Evolutionary conservation across 331 rosid genomes (phyloP).

Genomic region (Quercus tomentella): DNA sequence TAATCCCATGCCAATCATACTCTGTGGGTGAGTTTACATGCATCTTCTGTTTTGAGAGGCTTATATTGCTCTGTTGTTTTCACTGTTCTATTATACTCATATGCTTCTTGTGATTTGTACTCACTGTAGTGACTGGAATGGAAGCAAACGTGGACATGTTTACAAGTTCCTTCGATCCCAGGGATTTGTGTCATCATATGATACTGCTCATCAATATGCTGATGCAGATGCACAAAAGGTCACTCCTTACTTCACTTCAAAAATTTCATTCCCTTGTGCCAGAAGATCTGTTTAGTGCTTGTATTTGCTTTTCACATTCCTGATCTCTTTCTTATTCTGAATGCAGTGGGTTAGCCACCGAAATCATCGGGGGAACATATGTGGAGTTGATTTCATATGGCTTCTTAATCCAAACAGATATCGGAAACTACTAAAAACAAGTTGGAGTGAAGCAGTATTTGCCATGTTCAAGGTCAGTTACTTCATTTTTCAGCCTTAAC

Average conservation of each 20-base stretch:
- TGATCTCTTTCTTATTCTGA: background rate
- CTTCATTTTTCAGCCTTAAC: background rate
- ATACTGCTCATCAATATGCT: constrained; percentile 84
- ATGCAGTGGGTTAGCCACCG: constrained; percentile 96
- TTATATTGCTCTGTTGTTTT: background rate
- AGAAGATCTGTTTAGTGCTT: constrained; percentile 4
- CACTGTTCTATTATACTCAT: background rate
- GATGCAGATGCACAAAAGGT: constrained; percentile 96
- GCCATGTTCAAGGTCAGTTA: constrained; percentile 80
- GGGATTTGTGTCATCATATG: constrained; percentile 92
- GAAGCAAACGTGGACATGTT: constrained; percentile 98
- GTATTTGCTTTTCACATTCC: constrained; percentile 5
- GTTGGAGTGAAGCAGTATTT: constrained; percentile 90
- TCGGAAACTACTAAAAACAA: constrained; percentile 65
- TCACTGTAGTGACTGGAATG: constrained; percentile 87
- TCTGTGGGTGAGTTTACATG: constrained; percentile 70
- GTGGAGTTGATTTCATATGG: constrained; percentile 98
- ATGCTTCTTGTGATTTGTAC: constrained; percentile 1
- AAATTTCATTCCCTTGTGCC: background rate
- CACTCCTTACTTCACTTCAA: constrained; percentile 1
- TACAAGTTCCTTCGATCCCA: constrained; percentile 91
- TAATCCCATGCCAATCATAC: constrained; percentile 82
- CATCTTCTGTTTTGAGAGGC: background rate
- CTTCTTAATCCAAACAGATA: constrained; percentile 90
- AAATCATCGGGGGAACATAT: constrained; percentile 88